Base-by-base conservation (phyloP, 225 moss, liverwort and hornwort genomes). In the Bryoerythrophyllum caledonicum region DNA sequence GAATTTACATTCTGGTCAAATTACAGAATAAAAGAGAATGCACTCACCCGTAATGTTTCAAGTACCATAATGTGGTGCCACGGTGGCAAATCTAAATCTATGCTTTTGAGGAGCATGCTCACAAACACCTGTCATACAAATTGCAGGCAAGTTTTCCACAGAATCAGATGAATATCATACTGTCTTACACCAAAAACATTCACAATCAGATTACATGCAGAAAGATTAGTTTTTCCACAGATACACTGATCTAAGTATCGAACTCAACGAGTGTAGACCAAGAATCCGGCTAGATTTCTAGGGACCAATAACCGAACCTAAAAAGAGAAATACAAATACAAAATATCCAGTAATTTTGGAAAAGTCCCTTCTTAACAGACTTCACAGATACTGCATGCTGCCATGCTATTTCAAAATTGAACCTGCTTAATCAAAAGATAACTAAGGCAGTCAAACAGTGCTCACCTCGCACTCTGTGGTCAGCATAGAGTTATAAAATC, bases 1-100 rank as follows among this genome's bases (percentile, higher is more conserved):
- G 8, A 26, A 63, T 24, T 23, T 35, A 7, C 11, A 74, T 3
- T 67, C 67, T n/a, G 57, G 9, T 63, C 32, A 63, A 53, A 71
- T 64, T 72, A 75, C 43, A 67, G 35, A 28, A 43, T 74, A 41
- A 27, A 49, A 46, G 46, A 60, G 51, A 44, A 48, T 19, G 46
- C n/a, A 37, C 81, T 60, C 84, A 90, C 90, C 84, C 99, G 83
- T 44, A 99, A 83, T 38, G 95, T 93, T 80, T 95, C 99, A 52
- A 99, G 95, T 44, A 99, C 99, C 91, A 99, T 86, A 60, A 92
- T 95, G 12, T 93, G 91, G 75, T 99, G 95, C 99, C 99, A 99
- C 19, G 92, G 82, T 28, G 91, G 93, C 55, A 95, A 74, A 69
- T 95, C 99, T 41, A 90, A 73, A 74, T 95, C 99, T 75, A 91